Evolutionary conservation across 2,329 filamentous ascomycete genomes (phyloP), one percentile per base, ranked within the genome.

Genomic region (Phaeosphaeria sp.): DNA sequence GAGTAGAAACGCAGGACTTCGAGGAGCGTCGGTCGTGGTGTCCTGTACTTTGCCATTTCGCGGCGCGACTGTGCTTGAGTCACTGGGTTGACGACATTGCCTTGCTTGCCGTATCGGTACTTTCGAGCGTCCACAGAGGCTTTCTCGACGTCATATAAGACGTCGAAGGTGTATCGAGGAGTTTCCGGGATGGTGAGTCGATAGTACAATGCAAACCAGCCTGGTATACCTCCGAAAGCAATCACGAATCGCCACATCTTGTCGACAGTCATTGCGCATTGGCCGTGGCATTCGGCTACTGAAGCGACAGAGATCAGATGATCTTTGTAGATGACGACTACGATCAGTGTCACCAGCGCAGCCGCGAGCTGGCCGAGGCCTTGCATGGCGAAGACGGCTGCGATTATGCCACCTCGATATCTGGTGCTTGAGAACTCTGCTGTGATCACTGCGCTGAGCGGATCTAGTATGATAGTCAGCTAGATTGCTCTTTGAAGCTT

Each of bases 351-450:
- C 61, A 95, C 83, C 27, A 94, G 85, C 47, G 90, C 90, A 49
- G 89, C 91, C 24, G 82, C 83, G 53, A 95, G 87, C 77, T 95
- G 91, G 20, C 92, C 91, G 51, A 95, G 84, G 63, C 91, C 91
- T 76, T 96, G 91, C 90, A 93, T 94, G 65, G 91, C 90, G 71
- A 95, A 95, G 53, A 95, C 91, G 17, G 90, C 84, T 33, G 87
- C 90, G 89, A 96, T 93, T 89, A 95, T 95, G 63, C 91, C 91
- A 65, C 91, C 91, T 77, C 91, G 83, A 88, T 91, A 93, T 77
- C 90, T 92, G 52, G 91, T 94, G 3, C 90, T 93, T 11, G 91
- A 91, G 70, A 95, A 95, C 81, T 95, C 91, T 5, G 91, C 92
- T 6, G 91, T 94, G 69, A 95, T 95, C 64, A 94, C 90, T 21